Evolutionary conservation across 2,329 filamentous ascomycete genomes (phyloP), one percentile per base, ranked within the genome.

Genomic region (Arthrobotrys conoides): DNA sequence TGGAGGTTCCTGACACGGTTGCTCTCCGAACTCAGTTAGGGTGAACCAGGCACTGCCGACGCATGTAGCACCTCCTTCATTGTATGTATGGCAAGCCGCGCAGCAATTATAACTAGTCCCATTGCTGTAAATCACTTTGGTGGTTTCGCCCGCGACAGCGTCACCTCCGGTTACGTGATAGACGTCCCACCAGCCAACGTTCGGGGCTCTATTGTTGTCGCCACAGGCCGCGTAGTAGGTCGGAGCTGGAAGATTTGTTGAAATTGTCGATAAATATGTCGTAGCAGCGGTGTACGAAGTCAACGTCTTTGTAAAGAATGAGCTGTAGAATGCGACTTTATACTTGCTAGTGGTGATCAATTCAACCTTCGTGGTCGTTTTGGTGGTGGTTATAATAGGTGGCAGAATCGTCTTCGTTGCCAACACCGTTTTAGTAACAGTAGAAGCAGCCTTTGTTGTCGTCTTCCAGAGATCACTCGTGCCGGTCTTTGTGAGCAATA

Each of bases 381-480:
- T 57, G 1, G 46, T 65, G 36, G 24, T n/a, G 10, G 69, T 71
- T 20, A 22, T 0, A 0, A 64, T 0, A 12, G 38, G 38, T 16
- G 24, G 22, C 8, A 33, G 46, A 14, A 38, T 16, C 3, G 44
- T 65, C 38, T 48, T 70, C 2, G 66, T 70, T 30, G 46, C 36
- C 0, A 38, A 9, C 5, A 72, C 4, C 4, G 38, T 72, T 41
- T 66, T 66, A 1, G 59, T 66, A 16, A 18, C 59, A 18, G 69
- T 72, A n/a, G 48, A 6, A 2, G 44, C 27, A 14, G 59, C 22
- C 18, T 66, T 72, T 24, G 49, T 72, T 3, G 69, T 72, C 9
- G 69, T 66, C 59, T 59, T 72, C 59, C 69, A 72, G 5, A 72
- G 48, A 55, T 72, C 69, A 20, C 48, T 72, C 12, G 69, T 72